Evolutionary conservation across 176 grass and related monocot genomes (phyloP).

Genomic region (Oryza meyeriana): DNA sequence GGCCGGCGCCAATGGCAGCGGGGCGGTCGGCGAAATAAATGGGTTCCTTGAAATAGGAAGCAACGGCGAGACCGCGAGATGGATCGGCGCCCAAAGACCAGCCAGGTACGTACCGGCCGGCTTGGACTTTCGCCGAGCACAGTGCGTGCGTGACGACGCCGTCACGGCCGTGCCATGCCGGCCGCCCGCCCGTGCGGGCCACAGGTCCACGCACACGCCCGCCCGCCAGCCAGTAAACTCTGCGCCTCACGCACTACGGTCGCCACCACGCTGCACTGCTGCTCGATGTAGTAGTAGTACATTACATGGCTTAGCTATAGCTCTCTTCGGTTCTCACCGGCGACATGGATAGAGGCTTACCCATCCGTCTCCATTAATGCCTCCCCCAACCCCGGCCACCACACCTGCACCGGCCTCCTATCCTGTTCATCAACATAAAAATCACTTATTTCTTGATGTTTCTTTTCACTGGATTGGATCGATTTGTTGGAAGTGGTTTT

Average conservation of each 20-base stretch:
- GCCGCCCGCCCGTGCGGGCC: neutral
- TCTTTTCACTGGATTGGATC: neutral
- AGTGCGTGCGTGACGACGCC: neutral
- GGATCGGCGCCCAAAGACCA: constrained; percentile 12
- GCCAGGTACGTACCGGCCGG: neutral
- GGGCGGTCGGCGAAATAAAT: constrained; percentile 25
- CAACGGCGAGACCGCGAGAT: neutral
- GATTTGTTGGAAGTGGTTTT: no score
- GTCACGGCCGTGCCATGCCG: no score
- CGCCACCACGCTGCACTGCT: no score
- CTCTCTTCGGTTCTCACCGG: neutral
- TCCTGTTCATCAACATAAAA: neutral
- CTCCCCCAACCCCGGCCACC: neutral
- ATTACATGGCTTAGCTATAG: no score
- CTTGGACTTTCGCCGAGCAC: constrained; percentile 31
- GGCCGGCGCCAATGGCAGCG: neutral
- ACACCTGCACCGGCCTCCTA: neutral
- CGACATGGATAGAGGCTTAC: neutral
- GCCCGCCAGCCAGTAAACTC: constrained; percentile 16
- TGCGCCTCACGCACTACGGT: neutral
- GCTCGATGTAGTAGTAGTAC: no score
- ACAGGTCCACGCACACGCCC: constrained; percentile 10
- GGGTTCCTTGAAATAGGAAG: constrained; percentile 26
- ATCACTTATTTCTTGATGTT: neutral
- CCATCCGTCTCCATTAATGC: neutral